Base-by-base conservation (phyloP, 768 basidiomycete genomes). In the Neoboletus subvelutipes region DNA sequence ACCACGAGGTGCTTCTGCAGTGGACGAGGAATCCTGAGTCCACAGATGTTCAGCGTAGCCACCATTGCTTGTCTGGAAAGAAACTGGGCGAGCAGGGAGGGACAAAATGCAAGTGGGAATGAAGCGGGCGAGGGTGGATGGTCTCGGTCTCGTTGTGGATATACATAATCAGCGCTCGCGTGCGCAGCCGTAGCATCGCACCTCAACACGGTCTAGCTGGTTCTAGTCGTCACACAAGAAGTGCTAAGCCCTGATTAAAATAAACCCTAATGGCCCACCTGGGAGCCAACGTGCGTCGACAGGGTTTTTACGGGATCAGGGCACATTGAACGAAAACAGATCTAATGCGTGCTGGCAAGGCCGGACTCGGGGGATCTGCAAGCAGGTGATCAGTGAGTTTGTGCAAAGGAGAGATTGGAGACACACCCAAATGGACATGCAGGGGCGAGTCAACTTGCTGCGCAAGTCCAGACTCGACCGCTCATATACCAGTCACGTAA, bases 1-100 rank as follows among this genome's bases (percentile, higher is more conserved):
- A 84, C 69, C 43, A 72, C 55, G 20, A 76, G 73, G 63, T 88
- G 82, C 29, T 66, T 68, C 43, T 73, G 73, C 17, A 85, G 65
- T 2, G 82, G 83, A 13, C 63, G 64, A 26, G 59, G 64, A 36
- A 63, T 17, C 40, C 59, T 41, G 59, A 58, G 22, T 40, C 67
- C 67, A 54, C 55, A 64, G 24, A 68, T 36, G 9, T 58, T 24
- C 11, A 68, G 0, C 26, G 56, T 69, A 17, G 42, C 46, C 24
- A 40, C 56, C 55, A 70, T 68, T 20, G 26, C 2, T 60, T 12
- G 51, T 57, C 28, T 47, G 53, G 24, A 39, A 26, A 9, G 48
- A 42, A 48, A 29, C 13, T 53, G 22, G 10, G 13, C 15, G 12
- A 17, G 36, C 9, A 36, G 29, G 36, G 22, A 34, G 15, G 4